Evolutionary conservation across 805 yeast genomes (phyloP), one percentile per base, ranked within the genome.

Genomic region (Saturnispora bothae): DNA sequence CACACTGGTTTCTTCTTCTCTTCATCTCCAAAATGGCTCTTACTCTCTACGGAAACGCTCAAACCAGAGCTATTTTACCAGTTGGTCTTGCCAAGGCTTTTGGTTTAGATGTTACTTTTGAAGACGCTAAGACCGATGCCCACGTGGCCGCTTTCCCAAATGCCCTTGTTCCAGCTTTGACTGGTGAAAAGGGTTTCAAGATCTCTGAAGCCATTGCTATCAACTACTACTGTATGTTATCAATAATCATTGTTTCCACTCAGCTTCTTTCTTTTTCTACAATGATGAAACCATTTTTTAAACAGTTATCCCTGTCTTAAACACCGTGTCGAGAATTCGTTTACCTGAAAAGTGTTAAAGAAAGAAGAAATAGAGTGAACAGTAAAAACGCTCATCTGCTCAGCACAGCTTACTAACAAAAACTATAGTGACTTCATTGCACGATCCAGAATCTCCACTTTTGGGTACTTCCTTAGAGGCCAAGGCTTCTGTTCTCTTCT

Each of bases 241-340:
- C 19, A 4, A 15, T 22, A n/a, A n/a, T n/a, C n/a, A n/a, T n/a
- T n/a, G n/a, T n/a, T n/a, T n/a, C 25, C 10, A 22, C 25, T 22
- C 25, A 10, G 25, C 7, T 10, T 10, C 10, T 7, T 22, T 10
- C 25, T 22, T 10, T 22, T 10, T 7, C 10, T 8, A 22, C 25
- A 22, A 59, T 76, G 83, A 77, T 77, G 83, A 77, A 64, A 68
- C 57, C 61, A 57, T 55, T 53, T 59, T 36, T 49, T 64, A 65
- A 58, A 78, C 84, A 78, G 84, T 78, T 78, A 78, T 78, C 84
- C 84, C 84, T 78, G 84, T 78, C 84, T 78, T 77, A 78, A 78
- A 75, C 47, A 75, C 57, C 56, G 71, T 78, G 83, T 77, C 83
- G 83, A 78, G 79, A 67, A 60, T 38, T 61, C 46, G 61, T 48